phyloP scores from a whole-genome alignment of 306 rosid genomes.

The Heteromeles arbutifolia region DNA sequence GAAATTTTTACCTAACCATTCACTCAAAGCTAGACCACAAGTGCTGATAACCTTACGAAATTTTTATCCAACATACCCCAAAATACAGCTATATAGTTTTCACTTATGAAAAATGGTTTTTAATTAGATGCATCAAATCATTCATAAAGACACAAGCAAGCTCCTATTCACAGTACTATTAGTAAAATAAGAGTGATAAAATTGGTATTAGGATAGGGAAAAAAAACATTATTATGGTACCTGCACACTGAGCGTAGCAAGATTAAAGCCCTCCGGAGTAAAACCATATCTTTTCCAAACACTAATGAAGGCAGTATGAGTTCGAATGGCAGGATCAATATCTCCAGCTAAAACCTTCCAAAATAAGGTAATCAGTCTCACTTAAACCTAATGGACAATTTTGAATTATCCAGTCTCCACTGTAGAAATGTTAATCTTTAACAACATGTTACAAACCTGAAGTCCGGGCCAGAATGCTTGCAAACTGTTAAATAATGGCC shows the following conservation, averaged over 20 bases:
- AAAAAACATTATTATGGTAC: slow-evolving; percentile 35
- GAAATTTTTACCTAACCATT: slow-evolving; percentile 12
- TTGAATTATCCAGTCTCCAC: slow-evolving; percentile 16
- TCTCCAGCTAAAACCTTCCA: slow-evolving; percentile 98
- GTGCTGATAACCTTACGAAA: neutral
- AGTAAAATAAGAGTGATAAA: neutral
- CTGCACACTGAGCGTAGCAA: slow-evolving; percentile 90
- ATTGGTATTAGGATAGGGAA: slow-evolving; percentile 9
- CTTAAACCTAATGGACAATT: neutral
- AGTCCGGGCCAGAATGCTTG: slow-evolving; percentile 99
- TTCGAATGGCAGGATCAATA: slow-evolving; percentile 82
- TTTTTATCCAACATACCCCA: neutral
- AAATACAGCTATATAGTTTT: neutral
- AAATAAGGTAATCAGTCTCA: slow-evolving; percentile 24
- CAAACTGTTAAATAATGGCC: slow-evolving; percentile 96
- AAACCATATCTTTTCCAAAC: slow-evolving; percentile 98
- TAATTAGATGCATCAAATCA: neutral
- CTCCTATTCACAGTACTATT: neutral
- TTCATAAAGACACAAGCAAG: neutral
- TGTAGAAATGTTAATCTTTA: slow-evolving; percentile 5
- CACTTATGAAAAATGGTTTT: neutral
- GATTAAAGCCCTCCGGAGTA: slow-evolving; percentile 97
- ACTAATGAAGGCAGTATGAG: slow-evolving; percentile 91
- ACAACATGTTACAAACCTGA: slow-evolving; percentile 57
- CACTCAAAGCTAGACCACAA: neutral